phyloP scores from a whole-genome alignment of 2,329 filamentous ascomycete species.

The Epichloe elymi region DNA sequence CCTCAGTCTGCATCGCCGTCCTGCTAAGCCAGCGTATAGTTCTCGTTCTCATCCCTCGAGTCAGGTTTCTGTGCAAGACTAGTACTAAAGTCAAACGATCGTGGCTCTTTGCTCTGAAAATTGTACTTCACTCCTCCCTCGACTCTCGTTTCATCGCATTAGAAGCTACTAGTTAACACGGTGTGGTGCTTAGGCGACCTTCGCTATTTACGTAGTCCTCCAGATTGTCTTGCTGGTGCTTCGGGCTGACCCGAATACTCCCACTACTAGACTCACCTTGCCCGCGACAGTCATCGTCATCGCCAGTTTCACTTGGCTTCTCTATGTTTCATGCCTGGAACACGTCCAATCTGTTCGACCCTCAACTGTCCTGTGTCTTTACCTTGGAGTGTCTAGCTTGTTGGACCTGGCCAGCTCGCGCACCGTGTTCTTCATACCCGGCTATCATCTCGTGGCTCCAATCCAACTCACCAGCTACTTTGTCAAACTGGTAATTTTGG shows the following conservation, averaged over 20 bases:
- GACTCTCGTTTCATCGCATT: neutral
- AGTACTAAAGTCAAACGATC: constrained; percentile 6
- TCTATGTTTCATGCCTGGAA: constrained; percentile 17
- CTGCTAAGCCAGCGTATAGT: constrained; percentile 4
- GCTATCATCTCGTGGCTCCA: constrained; percentile 10
- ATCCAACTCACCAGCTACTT: constrained; percentile 14
- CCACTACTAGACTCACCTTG: constrained; percentile 9
- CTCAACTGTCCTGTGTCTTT: constrained; percentile 18
- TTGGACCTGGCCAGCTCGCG: constrained; percentile 19
- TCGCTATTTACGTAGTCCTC: constrained; percentile 5
- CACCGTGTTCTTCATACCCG: constrained; percentile 18
- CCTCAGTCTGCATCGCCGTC: neutral
- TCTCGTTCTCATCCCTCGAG: constrained; percentile 3
- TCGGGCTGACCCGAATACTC: constrained; percentile 7
- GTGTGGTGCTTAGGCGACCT: neutral
- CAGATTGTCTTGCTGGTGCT: constrained; percentile 10
- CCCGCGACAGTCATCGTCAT: constrained; percentile 8
- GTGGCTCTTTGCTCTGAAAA: constrained; percentile 7
- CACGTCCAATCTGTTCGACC: constrained; percentile 19
- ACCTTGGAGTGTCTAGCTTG: constrained; percentile 17
- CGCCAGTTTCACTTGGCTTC: constrained; percentile 7
- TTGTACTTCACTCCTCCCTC: constrained; percentile 3
- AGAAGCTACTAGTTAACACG: neutral
- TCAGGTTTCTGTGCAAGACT: constrained; percentile 3
- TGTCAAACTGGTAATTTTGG: constrained; percentile 17